These are phyloP conservation scores for Daldinia sp. DNA, from an alignment of 2,329 filamentous ascomycete genomes.

Conservation along the genomic window DNA sequence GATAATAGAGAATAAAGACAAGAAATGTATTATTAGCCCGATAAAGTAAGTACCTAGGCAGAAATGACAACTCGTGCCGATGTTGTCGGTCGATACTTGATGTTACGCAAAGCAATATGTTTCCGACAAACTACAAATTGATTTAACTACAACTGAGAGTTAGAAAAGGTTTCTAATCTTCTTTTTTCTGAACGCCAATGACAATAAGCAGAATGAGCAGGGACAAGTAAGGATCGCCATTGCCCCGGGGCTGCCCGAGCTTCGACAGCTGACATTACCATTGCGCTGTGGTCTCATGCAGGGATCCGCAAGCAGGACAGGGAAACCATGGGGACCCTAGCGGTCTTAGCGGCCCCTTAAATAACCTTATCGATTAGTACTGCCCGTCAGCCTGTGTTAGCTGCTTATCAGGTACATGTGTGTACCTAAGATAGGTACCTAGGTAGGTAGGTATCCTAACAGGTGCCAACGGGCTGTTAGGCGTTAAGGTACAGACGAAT, in stretches of 20 bases:
- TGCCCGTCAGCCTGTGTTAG: background rate
- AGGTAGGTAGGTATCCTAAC: too few species aligned
- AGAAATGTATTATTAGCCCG: background rate
- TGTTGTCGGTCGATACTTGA: background rate
- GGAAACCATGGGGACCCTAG: background rate
- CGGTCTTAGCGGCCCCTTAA: constrained; percentile 5
- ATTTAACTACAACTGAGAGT: constrained; percentile 19
- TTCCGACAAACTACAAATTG: constrained; percentile 14
- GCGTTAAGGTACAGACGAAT: too few species aligned
- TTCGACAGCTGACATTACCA: constrained; percentile 22
- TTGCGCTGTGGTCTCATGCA: constrained; percentile 5
- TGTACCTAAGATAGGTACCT: too few species aligned
- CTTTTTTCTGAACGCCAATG: constrained; percentile 2
- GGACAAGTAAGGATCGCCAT: constrained; percentile 27
- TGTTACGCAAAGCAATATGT: constrained; percentile 7
- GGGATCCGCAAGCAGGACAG: constrained; percentile 7
- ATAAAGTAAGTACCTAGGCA: background rate
- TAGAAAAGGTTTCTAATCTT: constrained; percentile 22
- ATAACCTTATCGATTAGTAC: constrained; percentile 21
- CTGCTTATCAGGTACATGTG: background rate
- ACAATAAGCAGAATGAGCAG: too few species aligned
- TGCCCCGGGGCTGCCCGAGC: constrained; percentile 23
- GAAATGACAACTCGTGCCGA: background rate
- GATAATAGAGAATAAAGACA: background rate
- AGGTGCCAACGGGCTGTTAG: too few species aligned